Evolutionary conservation across 768 basidiomycete species (phyloP).

Genomic region (Mycena polygramma): DNA sequence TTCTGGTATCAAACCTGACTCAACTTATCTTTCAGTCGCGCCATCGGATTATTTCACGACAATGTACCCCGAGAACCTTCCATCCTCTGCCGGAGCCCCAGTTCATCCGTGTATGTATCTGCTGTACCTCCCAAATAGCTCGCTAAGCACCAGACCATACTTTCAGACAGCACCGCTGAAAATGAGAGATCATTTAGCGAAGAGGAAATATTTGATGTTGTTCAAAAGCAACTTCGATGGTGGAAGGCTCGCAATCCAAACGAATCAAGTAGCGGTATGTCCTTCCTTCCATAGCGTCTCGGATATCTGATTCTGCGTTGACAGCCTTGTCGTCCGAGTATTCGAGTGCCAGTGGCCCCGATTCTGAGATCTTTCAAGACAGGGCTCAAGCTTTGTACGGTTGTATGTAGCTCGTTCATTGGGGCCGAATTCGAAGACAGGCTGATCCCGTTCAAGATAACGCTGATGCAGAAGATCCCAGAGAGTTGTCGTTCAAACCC

Average conservation of each 20-base stretch:
- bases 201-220: slow-evolving; percentile 16
- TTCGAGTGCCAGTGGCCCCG: background rate
- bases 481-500: slow-evolving; percentile 6
- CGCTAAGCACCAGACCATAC: no score
- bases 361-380: background rate
- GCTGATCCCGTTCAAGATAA: slow-evolving; percentile 5
- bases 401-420: background rate
- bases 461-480: slow-evolving; percentile 3
- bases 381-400: slow-evolving; percentile 11
- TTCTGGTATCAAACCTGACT: background rate
- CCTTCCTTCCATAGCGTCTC: background rate
- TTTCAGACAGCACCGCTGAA: slow-evolving; percentile 3
- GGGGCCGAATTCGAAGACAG: background rate
- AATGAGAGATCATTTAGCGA: slow-evolving; percentile 8
- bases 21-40: slow-evolving; percentile 7
- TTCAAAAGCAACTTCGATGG: slow-evolving; percentile 6
- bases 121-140: background rate
- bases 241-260: background rate
- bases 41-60: slow-evolving; percentile 16
- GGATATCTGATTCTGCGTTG: no score
- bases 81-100: background rate
- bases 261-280: background rate
- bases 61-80: background rate
- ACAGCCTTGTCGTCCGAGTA: background rate
- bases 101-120: background rate